Percentiles rank a stretch among this genome's conserved stretches.
These are phyloP conservation scores for Daldinia loculata DNA, from an alignment of 495 filamentous ascomycete species.

Conservation along the genomic window DNA sequence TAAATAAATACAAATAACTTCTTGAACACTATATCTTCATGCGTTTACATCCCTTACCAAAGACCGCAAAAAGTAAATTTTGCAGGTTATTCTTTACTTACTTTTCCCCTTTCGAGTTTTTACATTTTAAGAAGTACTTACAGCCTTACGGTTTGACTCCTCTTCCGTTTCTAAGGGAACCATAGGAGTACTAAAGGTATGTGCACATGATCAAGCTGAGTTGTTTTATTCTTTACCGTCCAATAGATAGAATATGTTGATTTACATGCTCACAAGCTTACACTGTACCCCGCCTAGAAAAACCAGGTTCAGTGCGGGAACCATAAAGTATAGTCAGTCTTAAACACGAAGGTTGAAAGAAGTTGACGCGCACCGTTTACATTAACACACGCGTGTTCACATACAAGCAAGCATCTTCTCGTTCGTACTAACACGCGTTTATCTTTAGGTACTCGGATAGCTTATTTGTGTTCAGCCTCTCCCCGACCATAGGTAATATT, in stretches of 20 bases:
- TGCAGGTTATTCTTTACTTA: too few species aligned
- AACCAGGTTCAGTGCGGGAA: background rate
- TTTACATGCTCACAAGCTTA: background rate
- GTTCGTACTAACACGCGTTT: background rate
- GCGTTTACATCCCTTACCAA: too few species aligned
- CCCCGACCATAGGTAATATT: too few species aligned
- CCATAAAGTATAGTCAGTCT: background rate
- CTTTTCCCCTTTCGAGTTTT: too few species aligned
- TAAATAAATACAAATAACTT: too few species aligned
- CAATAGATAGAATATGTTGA: background rate
- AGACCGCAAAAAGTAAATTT: too few species aligned
- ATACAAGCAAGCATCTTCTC: background rate
- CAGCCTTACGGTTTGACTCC: too few species aligned
- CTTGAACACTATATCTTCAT: too few species aligned
- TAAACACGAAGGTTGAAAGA: background rate
- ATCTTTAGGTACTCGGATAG: background rate
- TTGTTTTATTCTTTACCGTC: background rate
- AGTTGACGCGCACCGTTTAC: background rate
- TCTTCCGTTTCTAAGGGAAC: background rate
- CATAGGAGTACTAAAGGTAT: background rate
- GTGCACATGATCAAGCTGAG: too few species aligned
- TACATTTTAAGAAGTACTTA: too few species aligned
- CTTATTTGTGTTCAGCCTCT: background rate
- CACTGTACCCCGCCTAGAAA: slow-evolving; percentile 2
- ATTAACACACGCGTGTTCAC: background rate